These are phyloP conservation scores for Picea sitchensis DNA, from an alignment of 75 land plant genomes.

Conservation along the genomic window DNA sequence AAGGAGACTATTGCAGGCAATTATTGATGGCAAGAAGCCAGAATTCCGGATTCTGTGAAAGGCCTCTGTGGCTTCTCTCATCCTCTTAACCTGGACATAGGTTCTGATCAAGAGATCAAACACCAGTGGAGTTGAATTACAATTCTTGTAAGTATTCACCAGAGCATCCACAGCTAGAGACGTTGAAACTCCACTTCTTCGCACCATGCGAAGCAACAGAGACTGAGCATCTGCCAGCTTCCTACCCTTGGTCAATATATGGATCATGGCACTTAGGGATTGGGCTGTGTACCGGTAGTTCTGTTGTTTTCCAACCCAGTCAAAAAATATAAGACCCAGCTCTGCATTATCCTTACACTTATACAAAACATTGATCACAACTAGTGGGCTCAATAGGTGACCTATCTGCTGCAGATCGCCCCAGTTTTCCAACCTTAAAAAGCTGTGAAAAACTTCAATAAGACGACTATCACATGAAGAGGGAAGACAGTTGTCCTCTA, in stretches of 20 bases:
- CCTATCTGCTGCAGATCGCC: neutral
- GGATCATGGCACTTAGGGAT: conserved; percentile 46
- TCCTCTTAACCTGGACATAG: conserved; percentile 58
- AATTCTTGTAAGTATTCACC: conserved; percentile 13
- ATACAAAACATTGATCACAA: conserved; percentile 26
- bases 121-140: conserved; percentile 19
- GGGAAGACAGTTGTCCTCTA: neutral
- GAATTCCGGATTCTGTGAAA: conserved; percentile 29
- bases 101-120: conserved; percentile 65
- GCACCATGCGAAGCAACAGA: conserved; percentile 49
- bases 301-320: conserved; percentile 13
- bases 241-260: conserved; percentile 23
- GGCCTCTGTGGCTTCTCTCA: conserved; percentile 54
- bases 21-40: conserved; percentile 37
- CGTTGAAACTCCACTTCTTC: conserved; percentile 47
- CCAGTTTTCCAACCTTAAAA: neutral
- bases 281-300: conserved; percentile 31
- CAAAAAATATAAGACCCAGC: conserved; percentile 27
- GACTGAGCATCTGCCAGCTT: conserved; percentile 48
- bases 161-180: conserved; percentile 35
- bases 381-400: conserved; percentile 17
- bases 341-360: conserved; percentile 20
- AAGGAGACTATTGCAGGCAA: conserved; percentile 60
- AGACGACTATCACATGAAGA: neutral
- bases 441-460: neutral